A percentile compares a stretch with the other conserved stretches of the same genome.
phyloP scores from a whole-genome alignment of 148 eudicot species.

The Fallopia convolvulus region DNA sequence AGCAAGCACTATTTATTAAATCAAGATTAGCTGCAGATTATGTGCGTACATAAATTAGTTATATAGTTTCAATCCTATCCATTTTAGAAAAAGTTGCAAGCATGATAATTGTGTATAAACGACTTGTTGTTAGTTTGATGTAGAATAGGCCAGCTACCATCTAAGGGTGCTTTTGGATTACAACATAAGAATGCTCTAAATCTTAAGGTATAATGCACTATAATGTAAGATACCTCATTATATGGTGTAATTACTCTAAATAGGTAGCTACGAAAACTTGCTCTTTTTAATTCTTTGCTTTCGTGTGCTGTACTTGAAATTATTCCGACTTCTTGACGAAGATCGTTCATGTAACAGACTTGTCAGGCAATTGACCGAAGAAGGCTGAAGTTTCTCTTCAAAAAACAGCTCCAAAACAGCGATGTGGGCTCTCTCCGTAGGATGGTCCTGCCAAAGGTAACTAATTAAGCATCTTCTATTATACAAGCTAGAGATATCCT shows the following conservation, averaged over 20 bases:
- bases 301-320: too few relatives aligned
- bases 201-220: too few relatives aligned
- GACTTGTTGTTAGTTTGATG: too few relatives aligned
- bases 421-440: slow-evolving; percentile 65
- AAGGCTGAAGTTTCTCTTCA: slow-evolving; percentile 53
- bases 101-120: too few relatives aligned
- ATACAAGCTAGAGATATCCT: background rate
- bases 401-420: slow-evolving; percentile 75
- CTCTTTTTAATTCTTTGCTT: background rate
- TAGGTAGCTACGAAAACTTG: background rate
- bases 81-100: too few relatives aligned
- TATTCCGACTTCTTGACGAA: background rate
- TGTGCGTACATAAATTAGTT: too few relatives aligned
- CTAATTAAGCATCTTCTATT: background rate
- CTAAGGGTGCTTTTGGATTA: background rate
- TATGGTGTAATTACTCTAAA: background rate
- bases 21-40: background rate
- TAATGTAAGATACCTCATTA: too few relatives aligned
- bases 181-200: too few relatives aligned
- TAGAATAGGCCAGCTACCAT: background rate
- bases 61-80: too few relatives aligned
- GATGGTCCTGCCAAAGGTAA: slow-evolving; percentile 83
- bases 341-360: background rate
- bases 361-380: slow-evolving; percentile 48
- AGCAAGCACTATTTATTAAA: background rate